phyloP scores from a whole-genome alignment of 805 yeast genomes.

The Metschnikowia gelsemii region DNA sequence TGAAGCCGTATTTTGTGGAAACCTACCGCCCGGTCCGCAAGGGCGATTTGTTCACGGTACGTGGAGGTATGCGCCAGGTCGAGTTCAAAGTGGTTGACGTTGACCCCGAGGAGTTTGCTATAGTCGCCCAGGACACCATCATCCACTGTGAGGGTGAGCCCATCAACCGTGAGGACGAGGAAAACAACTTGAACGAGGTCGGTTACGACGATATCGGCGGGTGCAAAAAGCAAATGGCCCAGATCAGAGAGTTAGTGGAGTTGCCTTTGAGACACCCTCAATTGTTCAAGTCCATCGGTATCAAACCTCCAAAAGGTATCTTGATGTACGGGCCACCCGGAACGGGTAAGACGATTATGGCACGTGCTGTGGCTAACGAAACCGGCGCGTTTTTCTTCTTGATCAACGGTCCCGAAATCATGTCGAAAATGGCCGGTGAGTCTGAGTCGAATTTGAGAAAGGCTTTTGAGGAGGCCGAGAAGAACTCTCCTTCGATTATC shows the following conservation, averaged over 20 bases:
- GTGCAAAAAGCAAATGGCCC: slow-evolving; percentile 99
- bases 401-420: slow-evolving; percentile 98
- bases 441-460: slow-evolving; percentile 95
- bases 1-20: slow-evolving; percentile 97
- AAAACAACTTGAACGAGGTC: slow-evolving; percentile 91
- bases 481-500: slow-evolving; percentile 95
- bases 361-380: slow-evolving; percentile 99
- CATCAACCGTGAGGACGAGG: slow-evolving; percentile 96
- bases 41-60: slow-evolving; percentile 92
- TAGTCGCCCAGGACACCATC: slow-evolving; percentile 96
- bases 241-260: slow-evolving; percentile 97
- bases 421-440: slow-evolving; percentile 99
- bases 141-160: slow-evolving; percentile 99
- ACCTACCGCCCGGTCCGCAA: slow-evolving; percentile 98
- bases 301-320: slow-evolving; percentile 98
- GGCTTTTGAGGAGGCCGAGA: slow-evolving; percentile 99
- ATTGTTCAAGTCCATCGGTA: slow-evolving; percentile 95
- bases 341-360: slow-evolving; percentile 99
- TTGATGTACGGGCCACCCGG: slow-evolving; percentile 99
- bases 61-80: slow-evolving; percentile 99
- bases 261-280: slow-evolving; percentile 98
- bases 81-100: slow-evolving; percentile 98
- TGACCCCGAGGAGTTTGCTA: slow-evolving; percentile 95
- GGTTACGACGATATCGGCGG: slow-evolving; percentile 99
- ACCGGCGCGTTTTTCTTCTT: slow-evolving; percentile 98